phyloP scores from a whole-genome alignment of 192 early-diverging fungal species.

The Gorgonomyces haynaldii region DNA sequence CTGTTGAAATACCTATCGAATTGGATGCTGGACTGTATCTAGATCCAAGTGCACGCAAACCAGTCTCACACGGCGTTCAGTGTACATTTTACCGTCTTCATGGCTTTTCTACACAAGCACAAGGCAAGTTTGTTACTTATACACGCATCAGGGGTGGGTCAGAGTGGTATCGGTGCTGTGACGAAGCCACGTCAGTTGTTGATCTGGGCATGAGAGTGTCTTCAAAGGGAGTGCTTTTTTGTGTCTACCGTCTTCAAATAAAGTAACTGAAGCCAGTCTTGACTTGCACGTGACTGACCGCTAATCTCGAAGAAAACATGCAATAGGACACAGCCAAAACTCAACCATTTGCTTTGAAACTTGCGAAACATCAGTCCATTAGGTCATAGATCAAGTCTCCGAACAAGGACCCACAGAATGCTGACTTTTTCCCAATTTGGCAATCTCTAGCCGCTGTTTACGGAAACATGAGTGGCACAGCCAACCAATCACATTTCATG shows the following conservation, averaged over 20 bases:
- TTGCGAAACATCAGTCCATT: too few relatives aligned
- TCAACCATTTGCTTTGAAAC: too few relatives aligned
- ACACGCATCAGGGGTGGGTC: slow-evolving; percentile 13
- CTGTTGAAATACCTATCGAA: slow-evolving; percentile 29
- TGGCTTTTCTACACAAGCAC: slow-evolving; percentile 33
- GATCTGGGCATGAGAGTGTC: slow-evolving; percentile 26
- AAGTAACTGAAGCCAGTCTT: not conserved
- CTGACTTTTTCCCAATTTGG: too few relatives aligned
- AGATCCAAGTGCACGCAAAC: slow-evolving; percentile 2
- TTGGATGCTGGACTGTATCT: slow-evolving; percentile 22
- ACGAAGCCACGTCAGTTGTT: slow-evolving; percentile 16
- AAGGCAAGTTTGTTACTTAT: slow-evolving; percentile 30
- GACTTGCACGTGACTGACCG: not conserved
- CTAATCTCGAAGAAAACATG: not conserved
- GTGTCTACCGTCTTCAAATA: slow-evolving; percentile 20
- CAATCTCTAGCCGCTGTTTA: too few relatives aligned
- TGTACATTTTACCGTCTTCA: slow-evolving; percentile 29
- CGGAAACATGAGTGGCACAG: too few relatives aligned
- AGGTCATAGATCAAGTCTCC: too few relatives aligned
- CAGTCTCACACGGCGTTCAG: not conserved
- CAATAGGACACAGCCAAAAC: not conserved
- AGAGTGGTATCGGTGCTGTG: slow-evolving; percentile 25
- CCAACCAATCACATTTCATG: too few relatives aligned
- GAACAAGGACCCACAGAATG: too few relatives aligned
- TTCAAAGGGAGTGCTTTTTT: slow-evolving; percentile 20